These are phyloP conservation scores for Solanum verrucosum DNA, from an alignment of 257 asterid species.

Conservation along the genomic window DNA sequence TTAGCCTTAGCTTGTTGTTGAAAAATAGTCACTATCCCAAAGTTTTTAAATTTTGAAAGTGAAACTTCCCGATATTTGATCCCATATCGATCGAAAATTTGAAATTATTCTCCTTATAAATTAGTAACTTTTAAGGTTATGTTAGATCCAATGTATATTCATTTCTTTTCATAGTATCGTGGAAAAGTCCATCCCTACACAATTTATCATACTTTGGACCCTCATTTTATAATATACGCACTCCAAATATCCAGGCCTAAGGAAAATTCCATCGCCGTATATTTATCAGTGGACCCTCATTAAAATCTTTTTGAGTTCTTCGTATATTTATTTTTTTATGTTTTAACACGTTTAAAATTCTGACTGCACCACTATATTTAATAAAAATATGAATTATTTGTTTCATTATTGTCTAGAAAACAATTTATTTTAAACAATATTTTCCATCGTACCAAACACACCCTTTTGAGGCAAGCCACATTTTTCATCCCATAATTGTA, in stretches of 20 bases:
- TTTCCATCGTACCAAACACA: not conserved
- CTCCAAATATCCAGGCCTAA: not conserved
- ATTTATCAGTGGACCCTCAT: not conserved
- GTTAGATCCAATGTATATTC: too few relatives aligned
- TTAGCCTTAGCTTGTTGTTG: not conserved
- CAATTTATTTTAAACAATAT: not conserved
- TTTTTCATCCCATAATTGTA: not conserved
- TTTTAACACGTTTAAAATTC: accelerated
- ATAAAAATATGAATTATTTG: not conserved
- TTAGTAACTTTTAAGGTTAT: not conserved
- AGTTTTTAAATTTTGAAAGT: not conserved
- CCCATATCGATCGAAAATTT: not conserved
- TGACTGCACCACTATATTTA: not conserved
- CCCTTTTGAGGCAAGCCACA: not conserved
- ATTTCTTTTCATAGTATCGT: not conserved
- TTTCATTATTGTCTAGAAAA: not conserved
- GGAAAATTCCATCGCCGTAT: not conserved
- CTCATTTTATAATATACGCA: not conserved
- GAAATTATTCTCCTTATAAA: not conserved
- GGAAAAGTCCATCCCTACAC: not conserved
- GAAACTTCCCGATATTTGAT: not conserved
- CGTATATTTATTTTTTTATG: not conserved
- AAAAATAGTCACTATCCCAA: not conserved
- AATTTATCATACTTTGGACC: not conserved
- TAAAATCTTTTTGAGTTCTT: not conserved